Evolutionary conservation across 345 rosid genomes (phyloP), one percentile per base, ranked within the genome.

Genomic region (Alliaria petiolata): DNA sequence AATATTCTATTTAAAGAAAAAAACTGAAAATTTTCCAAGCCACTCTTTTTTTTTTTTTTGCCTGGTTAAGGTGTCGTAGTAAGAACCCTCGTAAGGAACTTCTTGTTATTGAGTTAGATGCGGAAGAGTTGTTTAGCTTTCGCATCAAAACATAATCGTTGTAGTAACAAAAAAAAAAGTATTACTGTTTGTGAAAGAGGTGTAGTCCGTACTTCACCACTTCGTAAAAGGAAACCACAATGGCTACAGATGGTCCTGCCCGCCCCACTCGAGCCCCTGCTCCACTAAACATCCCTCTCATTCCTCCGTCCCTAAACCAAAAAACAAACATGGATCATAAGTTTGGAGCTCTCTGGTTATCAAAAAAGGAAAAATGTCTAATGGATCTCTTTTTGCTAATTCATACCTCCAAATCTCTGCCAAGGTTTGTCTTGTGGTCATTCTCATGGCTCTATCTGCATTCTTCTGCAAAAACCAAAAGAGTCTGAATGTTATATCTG

Each of bases 211-310:
- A 81, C 86, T 92, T 92, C 47, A 84, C 95, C 45, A 90, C 90
- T 76, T 93, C 97, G 58, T 93, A 90, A 65, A 81, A 90, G 4
- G 97, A 93, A 50, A 93, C 92, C 42, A 93, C 98, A 8, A 93
- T 93, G 76, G 92, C 97, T 10, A 93, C 97, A 1, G 97, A 93
- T 31, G 97, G 98, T 22, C 98, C 97, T 0, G 96, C 89, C 3
- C 97, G 80, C 19, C 85, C 93, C 3, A 93, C 93, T 14, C 96
- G 88, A 49, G 97, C 92, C 51, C 92, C 88, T 15, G 86, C 75
- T 62, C 97, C 97, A n/a, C 88, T 79, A 70, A 90, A 89, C 64
- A 93, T 56, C 13, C 93, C 93, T 76, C 80, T 86, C 59, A 87
- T 71, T 58, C 97, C 88, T 66, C 93, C 92, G 31, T 85, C 90